Base-by-base conservation (phyloP, 495 filamentous ascomycete species). In the Hypoxylon lienhwacheense region DNA sequence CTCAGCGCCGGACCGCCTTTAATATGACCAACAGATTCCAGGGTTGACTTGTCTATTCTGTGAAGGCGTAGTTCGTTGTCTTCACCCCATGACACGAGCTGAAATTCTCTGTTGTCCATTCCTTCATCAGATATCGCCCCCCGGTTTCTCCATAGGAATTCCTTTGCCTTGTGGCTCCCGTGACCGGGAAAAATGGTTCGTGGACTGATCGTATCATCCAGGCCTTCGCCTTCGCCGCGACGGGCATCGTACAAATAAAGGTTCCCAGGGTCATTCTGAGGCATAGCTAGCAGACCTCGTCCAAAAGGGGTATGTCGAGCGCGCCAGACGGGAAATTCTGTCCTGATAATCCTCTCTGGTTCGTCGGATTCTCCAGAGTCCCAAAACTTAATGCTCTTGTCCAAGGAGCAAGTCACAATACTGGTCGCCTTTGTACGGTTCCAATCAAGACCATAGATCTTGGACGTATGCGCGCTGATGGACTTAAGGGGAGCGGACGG, bases 401-500 rank as follows among this genome's bases (percentile, higher is more conserved):
- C 92, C 40, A 96, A 69, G 2, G 91, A 93, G 68, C 92, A 96
- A 7, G 92, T 97, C 4, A 88, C 81, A 20, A 97, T 66, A 21
- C 82, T 83, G 6, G 81, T 83, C 5, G 83, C 63, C 26, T 84
- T 76, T 0, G 86, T 84, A 54, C 92, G 80, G 65, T 93, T 91
- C 92, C 92, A 97, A 70, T 96, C 92, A 15, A 97, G 77, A 8
- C 92, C 92, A 67, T 96, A 96, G 31, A 97, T 96, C 66, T 96
- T 96, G 7, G 91, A 95, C n/a, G 83, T 83, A 65, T 97, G 92
- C 0, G 92, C 92, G 61, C 84, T 81, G 35, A 97, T 93, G 28
- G 88, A 90, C 25, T 82, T 82, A 22, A 97, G 70, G 11, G 90
- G 91, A 40, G 80, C 78, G 10, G 87, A 88, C 1, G 91, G 83